Conservation (phyloP, 2,329 filamentous ascomycete species). For the Colletotrichum noveboracense region DNA sequence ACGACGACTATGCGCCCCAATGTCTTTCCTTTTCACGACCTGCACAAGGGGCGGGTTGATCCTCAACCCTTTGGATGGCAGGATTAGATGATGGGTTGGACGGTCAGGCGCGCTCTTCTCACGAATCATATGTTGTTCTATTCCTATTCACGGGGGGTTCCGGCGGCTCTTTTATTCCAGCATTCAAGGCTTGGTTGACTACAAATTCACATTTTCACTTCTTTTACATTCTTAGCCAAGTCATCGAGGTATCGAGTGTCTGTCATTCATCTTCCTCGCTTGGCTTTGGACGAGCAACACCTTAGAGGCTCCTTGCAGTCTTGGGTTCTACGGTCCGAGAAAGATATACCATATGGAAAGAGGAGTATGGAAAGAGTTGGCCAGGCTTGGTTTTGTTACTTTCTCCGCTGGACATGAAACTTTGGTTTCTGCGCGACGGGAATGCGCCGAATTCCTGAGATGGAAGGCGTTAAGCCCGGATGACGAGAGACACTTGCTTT, state of each 20-base stretch:
- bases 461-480: neutral
- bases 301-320: neutral
- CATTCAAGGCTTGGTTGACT: conserved; percentile 20
- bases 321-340: conserved; percentile 2
- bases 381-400: neutral
- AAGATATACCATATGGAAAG: conserved; percentile 16
- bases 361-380: neutral
- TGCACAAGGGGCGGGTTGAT: conserved; percentile 20
- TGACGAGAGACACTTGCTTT: conserved; percentile 11
- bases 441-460: conserved; percentile 10
- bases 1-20: conserved; percentile 24
- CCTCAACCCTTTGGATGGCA: conserved; percentile 6
- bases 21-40: conserved; percentile 24
- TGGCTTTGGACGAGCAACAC: conserved; percentile 19
- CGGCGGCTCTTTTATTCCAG: conserved; percentile 18
- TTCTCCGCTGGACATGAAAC: conserved; percentile 4
- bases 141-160: neutral
- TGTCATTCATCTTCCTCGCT: neutral
- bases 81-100: conserved; percentile 23
- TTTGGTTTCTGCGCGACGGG: conserved; percentile 8
- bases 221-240: conserved; percentile 17
- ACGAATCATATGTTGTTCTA: conserved; percentile 20
- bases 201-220: conserved; percentile 21
- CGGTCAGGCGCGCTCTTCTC: conserved; percentile 6
- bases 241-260: neutral